A percentile compares a stretch with the other conserved stretches of the same genome.
phyloP scores from a whole-genome alignment of 2,329 filamentous ascomycete species.

The Hypomyces perniciosus region DNA sequence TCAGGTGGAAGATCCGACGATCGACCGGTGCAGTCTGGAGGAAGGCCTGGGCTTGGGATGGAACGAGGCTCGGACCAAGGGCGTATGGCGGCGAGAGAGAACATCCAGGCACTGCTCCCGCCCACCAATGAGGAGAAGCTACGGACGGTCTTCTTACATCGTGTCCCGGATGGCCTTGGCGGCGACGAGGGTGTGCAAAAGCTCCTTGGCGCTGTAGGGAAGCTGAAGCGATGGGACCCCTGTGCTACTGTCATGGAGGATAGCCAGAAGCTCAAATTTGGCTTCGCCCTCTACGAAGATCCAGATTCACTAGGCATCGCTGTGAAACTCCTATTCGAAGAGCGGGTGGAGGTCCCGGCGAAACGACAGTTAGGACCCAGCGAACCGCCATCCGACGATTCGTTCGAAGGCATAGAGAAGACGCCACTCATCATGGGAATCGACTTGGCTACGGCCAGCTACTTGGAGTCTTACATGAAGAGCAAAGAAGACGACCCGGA shows the following conservation, averaged over 20 bases:
- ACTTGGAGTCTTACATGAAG: slow-evolving; percentile 75
- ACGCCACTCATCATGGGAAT: slow-evolving; percentile 66
- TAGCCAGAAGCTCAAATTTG: slow-evolving; percentile 79
- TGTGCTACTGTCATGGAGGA: slow-evolving; percentile 55
- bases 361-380: slow-evolving; percentile 60
- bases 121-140: slow-evolving; percentile 87
- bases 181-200: slow-evolving; percentile 74
- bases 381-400: slow-evolving; percentile 35
- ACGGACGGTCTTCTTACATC: slow-evolving; percentile 83
- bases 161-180: slow-evolving; percentile 72
- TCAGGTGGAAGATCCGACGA: slow-evolving; percentile 37
- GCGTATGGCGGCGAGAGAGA: slow-evolving; percentile 60
- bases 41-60: slow-evolving; percentile 49
- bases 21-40: slow-evolving; percentile 25
- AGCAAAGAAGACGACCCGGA: slow-evolving; percentile 57
- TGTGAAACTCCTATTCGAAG: slow-evolving; percentile 74
- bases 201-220: slow-evolving; percentile 70
- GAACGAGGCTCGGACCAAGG: slow-evolving; percentile 63
- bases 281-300: slow-evolving; percentile 94
- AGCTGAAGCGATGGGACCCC: slow-evolving; percentile 78
- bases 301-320: slow-evolving; percentile 80
- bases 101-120: slow-evolving; percentile 66
- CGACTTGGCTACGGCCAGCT: slow-evolving; percentile 76
- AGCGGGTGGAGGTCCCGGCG: slow-evolving; percentile 75
- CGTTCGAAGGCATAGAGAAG: slow-evolving; percentile 57